Evolutionary conservation across 805 yeast genomes (phyloP), one percentile per base, ranked within the genome.

Genomic region (Tetrapisispora arboricola): DNA sequence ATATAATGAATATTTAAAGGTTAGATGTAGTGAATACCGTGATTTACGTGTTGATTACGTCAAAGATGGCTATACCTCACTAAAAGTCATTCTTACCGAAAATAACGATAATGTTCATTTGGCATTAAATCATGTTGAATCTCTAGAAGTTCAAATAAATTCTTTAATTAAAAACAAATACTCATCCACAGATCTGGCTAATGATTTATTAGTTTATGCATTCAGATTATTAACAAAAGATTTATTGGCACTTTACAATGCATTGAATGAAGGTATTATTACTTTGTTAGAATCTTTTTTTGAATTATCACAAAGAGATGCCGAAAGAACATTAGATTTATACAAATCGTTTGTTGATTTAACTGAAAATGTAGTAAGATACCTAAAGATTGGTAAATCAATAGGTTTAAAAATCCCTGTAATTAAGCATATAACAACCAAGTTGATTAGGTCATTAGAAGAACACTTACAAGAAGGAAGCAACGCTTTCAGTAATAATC

Each of bases 351-450:
- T 92, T 63, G 94, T 87, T 30, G 80, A 77, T 44, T 77, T 86
- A 57, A 92, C 97, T 3, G 78, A 79, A 40, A 80, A 78, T 55
- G 97, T 90, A 9, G 92, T 92, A 22, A 80, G 79, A 50, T 92
- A 83, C 61, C 70, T 92, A 54, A 77, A 94, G 52, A 78, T 82
- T 13, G 98, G 97, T 4, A 90, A 92, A 57, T 76, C 87, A 11
- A 87, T 96, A 3, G 87, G 87, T 53, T 67, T 90, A 49, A 88
- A 81, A 53, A 95, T 92, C 26, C 98, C 98, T 28, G 88, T 95
- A 12, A 88, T 92, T 46, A 85, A 85, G 58, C 98, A 92, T 63
- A 97, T 97, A 1, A 96, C 96, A 18, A 88, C 96, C 2, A 92
- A 95, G 20, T 70, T 92, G 48, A 83, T 95, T 3, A 72, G 78